These are phyloP conservation scores for Backusella westeae DNA, from an alignment of 192 early-diverging fungal genomes.

Conservation along the genomic window DNA sequence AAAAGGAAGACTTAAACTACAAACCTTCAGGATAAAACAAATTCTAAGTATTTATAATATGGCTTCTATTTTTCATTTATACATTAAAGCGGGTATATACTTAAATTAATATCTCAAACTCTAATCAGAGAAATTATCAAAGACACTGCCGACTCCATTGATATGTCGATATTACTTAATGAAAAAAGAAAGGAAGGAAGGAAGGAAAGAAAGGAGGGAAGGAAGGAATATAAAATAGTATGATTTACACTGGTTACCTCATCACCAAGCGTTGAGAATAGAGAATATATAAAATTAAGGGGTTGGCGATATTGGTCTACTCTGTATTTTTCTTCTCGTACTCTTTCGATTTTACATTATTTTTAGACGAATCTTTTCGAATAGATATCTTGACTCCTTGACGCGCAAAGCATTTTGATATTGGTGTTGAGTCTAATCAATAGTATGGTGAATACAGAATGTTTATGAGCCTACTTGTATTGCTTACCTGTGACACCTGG, in stretches of 20 bases:
- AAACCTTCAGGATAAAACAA: background rate
- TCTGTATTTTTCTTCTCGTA: background rate
- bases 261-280: background rate
- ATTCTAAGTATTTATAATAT: background rate
- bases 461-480: background rate
- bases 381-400: slow-evolving; percentile 81
- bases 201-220: background rate
- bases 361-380: slow-evolving; percentile 44
- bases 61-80: background rate
- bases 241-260: background rate
- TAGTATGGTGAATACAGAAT: background rate
- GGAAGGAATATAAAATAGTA: background rate
- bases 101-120: background rate
- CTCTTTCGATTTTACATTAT: background rate
- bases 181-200: background rate
- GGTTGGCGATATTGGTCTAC: background rate
- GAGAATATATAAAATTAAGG: background rate
- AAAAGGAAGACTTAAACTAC: background rate
- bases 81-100: background rate
- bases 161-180: background rate
- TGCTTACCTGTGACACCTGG: slow-evolving; percentile 57
- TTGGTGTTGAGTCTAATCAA: slow-evolving; percentile 58
- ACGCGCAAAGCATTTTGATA: slow-evolving; percentile 69
- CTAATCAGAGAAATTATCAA: background rate
- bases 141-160: background rate